Base-by-base conservation (phyloP, 306 rosid genomes). In the Rubus idaeus region DNA sequence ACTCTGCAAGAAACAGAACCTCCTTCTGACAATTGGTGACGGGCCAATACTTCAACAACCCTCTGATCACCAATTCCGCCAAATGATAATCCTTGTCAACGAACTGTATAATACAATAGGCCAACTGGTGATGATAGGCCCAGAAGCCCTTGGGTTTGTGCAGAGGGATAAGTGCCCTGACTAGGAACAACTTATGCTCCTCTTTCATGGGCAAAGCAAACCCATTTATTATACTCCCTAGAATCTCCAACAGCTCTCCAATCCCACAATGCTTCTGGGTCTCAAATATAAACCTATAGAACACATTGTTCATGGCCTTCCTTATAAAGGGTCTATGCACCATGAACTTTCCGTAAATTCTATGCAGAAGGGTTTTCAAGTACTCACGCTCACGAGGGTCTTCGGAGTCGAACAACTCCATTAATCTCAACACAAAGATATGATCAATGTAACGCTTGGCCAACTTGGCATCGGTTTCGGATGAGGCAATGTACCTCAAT, bases 131-230 rank as follows among this genome's bases (percentile, higher is more conserved):
- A 78, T 89, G 91, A 56, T 91, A 91, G 0, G 73, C 18, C 13
- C 84, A 56, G 45, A 83, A 49, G 8, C 55, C 63, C 35, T 88
- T 91, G 0, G 97, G 93, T 70, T 88, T 91, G 66, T 91, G 93
- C 63, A 91, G 87, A 0, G 95, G 97, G 42, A 91, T 60, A 70
- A 91, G 90, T 1, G 91, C 86, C 65, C 97, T 83, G 7, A 79
- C 75, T 7, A 91, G 76, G 26, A 91, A 88, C 79, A 88, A 63
- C 63, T 81, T 91, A 23, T 91, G 89, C 78, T 89, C 92, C 85
- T 91, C 97, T 67, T 88, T 91, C 94, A 91, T 88, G 0, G 97
- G 97, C 82, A 87, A 63, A 0, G 92, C 90, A 62, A 91, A 86
- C 0, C 92, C 97, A 78, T 86, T 86, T n/a, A 91, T 89, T 13